Conservation (phyloP, 2,329 filamentous ascomycete species). For the Hypoxylon sp. region DNA sequence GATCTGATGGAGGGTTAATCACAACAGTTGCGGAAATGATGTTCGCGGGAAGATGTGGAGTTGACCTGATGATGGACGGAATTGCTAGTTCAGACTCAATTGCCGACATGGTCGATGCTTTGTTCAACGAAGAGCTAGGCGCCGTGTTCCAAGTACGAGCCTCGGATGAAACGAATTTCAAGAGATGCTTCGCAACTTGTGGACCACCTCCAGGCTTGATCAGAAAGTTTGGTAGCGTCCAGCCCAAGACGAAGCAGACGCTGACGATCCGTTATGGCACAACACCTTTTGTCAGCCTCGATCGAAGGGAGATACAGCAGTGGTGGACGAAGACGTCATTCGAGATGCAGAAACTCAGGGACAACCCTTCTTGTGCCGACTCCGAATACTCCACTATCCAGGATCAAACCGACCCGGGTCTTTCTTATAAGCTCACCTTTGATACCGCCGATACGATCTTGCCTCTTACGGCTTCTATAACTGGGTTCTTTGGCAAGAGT, state of each 20-base stretch:
- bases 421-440: slow-evolving; percentile 87
- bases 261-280: slow-evolving; percentile 80
- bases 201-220: slow-evolving; percentile 86
- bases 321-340: slow-evolving; percentile 91
- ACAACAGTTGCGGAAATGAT: slow-evolving; percentile 97
- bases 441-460: slow-evolving; percentile 78
- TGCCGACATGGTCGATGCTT: slow-evolving; percentile 77
- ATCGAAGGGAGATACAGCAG: slow-evolving; percentile 82
- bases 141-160: slow-evolving; percentile 96
- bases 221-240: slow-evolving; percentile 85
- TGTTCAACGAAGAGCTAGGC: slow-evolving; percentile 99
- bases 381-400: slow-evolving; percentile 82
- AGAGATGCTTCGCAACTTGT: slow-evolving; percentile 90
- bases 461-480: slow-evolving; percentile 56
- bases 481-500: slow-evolving; percentile 64
- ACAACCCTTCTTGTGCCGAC: slow-evolving; percentile 89
- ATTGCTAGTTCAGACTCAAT: slow-evolving; percentile 74
- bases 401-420: slow-evolving; percentile 83
- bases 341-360: slow-evolving; percentile 89
- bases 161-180: slow-evolving; percentile 86
- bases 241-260: slow-evolving; percentile 75
- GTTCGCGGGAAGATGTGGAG: slow-evolving; percentile 92
- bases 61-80: slow-evolving; percentile 86
- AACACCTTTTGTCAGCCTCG: slow-evolving; percentile 76
- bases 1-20: slow-evolving; percentile 92